These are phyloP conservation scores for Choanephora cucurbitarum DNA, from an alignment of 371 early-diverging fungal genomes.

Conservation along the genomic window DNA sequence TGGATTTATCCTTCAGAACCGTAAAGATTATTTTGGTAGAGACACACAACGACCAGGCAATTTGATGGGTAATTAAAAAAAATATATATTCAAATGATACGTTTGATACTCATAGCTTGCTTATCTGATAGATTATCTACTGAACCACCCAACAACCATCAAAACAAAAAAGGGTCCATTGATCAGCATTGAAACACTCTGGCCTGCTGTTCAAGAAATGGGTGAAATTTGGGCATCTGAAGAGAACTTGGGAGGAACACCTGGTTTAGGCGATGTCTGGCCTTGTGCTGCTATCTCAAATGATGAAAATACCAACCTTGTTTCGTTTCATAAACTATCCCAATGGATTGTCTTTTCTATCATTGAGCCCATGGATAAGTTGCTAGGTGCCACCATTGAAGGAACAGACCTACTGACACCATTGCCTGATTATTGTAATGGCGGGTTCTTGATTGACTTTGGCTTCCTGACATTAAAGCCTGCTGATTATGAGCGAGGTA, in stretches of 20 bases:
- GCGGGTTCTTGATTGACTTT: conserved; percentile 50
- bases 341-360: conserved; percentile 95
- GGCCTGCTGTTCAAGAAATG: conserved; percentile 75
- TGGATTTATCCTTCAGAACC: conserved; percentile 50
- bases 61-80: conserved; percentile 63
- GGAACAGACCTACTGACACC: conserved; percentile 81
- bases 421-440: conserved; percentile 92
- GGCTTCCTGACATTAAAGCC: conserved; percentile 48
- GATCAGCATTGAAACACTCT: conserved; percentile 71
- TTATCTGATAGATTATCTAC: conserved; percentile 49
- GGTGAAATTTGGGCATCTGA: conserved; percentile 54
- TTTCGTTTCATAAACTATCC: conserved; percentile 89
- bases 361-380: conserved; percentile 78
- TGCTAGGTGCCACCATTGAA: conserved; percentile 64
- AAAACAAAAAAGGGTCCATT: conserved; percentile 49
- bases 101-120: no score
- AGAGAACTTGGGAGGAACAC: conserved; percentile 49
- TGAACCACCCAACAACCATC: conserved; percentile 42
- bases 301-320: conserved; percentile 36
- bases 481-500: conserved; percentile 46
- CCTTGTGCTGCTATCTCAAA: conserved; percentile 52
- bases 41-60: conserved; percentile 77
- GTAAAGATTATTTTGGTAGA: conserved; percentile 49
- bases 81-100: no score
- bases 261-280: conserved; percentile 87